Percentiles rank a stretch among this genome's conserved stretches.
phyloP scores from a whole-genome alignment of 2,329 filamentous ascomycete species.

The Chaetomiaceae sp. region DNA sequence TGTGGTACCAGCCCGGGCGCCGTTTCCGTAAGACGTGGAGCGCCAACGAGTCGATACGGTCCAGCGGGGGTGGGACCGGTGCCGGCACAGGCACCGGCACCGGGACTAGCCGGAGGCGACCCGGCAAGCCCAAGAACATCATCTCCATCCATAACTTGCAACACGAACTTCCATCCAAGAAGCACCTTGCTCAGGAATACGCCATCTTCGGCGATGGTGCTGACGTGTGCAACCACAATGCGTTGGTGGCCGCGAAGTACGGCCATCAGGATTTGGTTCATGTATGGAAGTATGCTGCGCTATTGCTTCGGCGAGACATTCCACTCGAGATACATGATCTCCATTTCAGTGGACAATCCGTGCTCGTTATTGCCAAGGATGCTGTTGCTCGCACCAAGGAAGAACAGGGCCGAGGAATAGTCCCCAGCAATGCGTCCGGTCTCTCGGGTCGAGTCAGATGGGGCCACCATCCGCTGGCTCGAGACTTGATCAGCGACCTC shows the following conservation, averaged over 20 bases:
- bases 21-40: conserved; percentile 53
- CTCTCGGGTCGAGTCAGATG: conserved; percentile 61
- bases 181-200: conserved; percentile 72
- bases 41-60: conserved; percentile 53
- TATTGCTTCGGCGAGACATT: conserved; percentile 73
- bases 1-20: conserved; percentile 52
- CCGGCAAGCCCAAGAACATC: conserved; percentile 57
- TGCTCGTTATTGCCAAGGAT: conserved; percentile 65
- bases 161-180: conserved; percentile 71
- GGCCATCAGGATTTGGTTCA: conserved; percentile 68
- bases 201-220: conserved; percentile 75
- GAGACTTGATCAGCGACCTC: conserved; percentile 56
- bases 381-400: conserved; percentile 43
- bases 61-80: conserved; percentile 56
- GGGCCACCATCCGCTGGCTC: conserved; percentile 61
- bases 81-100: conserved; percentile 54
- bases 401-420: conserved; percentile 13
- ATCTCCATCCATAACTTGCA: conserved; percentile 69
- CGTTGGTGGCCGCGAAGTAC: conserved; percentile 65
- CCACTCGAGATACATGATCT: conserved; percentile 61
- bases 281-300: conserved; percentile 75
- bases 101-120: conserved; percentile 45
- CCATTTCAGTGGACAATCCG: conserved; percentile 48
- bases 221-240: conserved; percentile 82
- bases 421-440: conserved; percentile 21